phyloP scores from a whole-genome alignment of 371 early-diverging fungal species.

The Fennellomyces sp. region DNA sequence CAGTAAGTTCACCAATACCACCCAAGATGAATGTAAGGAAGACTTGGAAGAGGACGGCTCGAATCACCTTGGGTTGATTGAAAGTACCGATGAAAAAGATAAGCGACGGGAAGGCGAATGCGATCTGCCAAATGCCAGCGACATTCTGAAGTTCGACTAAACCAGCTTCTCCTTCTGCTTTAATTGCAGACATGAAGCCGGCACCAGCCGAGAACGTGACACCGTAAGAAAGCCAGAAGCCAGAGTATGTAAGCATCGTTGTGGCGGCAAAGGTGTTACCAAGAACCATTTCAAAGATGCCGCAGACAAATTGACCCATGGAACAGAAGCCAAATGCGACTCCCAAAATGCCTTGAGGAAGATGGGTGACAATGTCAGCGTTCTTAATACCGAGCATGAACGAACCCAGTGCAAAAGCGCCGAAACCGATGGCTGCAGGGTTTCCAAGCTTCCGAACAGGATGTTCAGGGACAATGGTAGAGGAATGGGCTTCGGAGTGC shows the following conservation, averaged over 20 bases:
- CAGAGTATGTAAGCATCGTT: conserved; percentile 38
- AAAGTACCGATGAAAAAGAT: conserved; percentile 40
- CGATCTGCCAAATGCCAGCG: conserved; percentile 35
- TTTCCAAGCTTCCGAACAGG: conserved; percentile 12
- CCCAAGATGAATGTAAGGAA: conserved; percentile 42
- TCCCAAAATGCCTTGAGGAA: conserved; percentile 41
- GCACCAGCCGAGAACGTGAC: conserved; percentile 40
- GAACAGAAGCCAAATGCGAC: conserved; percentile 40
- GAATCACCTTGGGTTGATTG: conserved; percentile 38
- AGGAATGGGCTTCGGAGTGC: neutral
- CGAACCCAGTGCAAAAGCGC: conserved; percentile 37
- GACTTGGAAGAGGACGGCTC: conserved; percentile 33
- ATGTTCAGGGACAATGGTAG: conserved; percentile 4
- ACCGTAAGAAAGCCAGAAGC: conserved; percentile 43
- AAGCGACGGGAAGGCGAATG: conserved; percentile 35
- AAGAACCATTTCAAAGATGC: conserved; percentile 29
- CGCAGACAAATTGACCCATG: conserved; percentile 41
- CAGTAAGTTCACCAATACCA: conserved; percentile 29
- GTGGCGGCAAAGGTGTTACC: conserved; percentile 47
- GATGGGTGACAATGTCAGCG: conserved; percentile 22
- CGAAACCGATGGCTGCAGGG: conserved; percentile 42
- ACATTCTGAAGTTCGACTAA: conserved; percentile 21
- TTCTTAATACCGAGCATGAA: conserved; percentile 40
- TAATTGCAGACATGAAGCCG: conserved; percentile 23
- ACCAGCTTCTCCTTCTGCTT: conserved; percentile 18